A percentile compares a stretch with the other conserved stretches of the same genome.
phyloP scores from a whole-genome alignment of 352 stramenopile genomes.

The Halophytophthora batemanensis region DNA sequence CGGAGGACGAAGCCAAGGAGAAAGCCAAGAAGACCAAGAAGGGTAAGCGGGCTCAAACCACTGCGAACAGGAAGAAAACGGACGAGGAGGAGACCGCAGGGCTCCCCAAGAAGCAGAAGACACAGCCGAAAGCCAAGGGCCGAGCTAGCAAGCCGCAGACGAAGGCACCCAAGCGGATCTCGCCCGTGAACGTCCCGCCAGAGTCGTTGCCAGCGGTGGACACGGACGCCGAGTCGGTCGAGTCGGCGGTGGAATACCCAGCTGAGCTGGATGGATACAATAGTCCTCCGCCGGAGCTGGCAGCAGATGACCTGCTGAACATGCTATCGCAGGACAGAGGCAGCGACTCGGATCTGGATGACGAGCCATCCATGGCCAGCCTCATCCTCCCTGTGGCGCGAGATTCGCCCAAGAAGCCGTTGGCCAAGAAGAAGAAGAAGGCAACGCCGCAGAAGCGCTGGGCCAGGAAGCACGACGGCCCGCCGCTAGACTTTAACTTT shows the following conservation, averaged over 20 bases:
- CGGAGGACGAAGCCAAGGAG: slow-evolving; percentile 3
- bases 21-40: slow-evolving; percentile 13
- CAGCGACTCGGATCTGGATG: slow-evolving; percentile 57
- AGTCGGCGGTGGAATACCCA: slow-evolving; percentile 17
- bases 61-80: slow-evolving; percentile 8
- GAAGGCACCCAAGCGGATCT: too few relatives aligned
- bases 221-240: slow-evolving; percentile 14
- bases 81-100: slow-evolving; percentile 13
- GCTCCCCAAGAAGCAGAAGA: slow-evolving; percentile 9
- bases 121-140: slow-evolving; percentile 4
- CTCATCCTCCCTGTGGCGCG: slow-evolving; percentile 46
- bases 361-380: slow-evolving; percentile 41
- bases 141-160: slow-evolving; percentile 9
- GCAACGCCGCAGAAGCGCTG: slow-evolving; percentile 20
- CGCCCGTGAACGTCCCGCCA: background rate
- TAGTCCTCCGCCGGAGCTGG: slow-evolving; percentile 20
- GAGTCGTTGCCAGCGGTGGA: slow-evolving; percentile 13
- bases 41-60: too few relatives aligned
- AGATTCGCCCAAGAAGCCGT: slow-evolving; percentile 25
- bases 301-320: slow-evolving; percentile 46
- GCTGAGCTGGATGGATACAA: slow-evolving; percentile 16
- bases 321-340: slow-evolving; percentile 53
- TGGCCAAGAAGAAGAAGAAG: slow-evolving; percentile 20
- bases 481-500: slow-evolving; percentile 50
- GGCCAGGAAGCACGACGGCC: slow-evolving; percentile 17